Evolutionary conservation across 176 grass and related monocot species (phyloP), one percentile per base, ranked within the genome.

Genomic region (Neostapfia colusana): DNA sequence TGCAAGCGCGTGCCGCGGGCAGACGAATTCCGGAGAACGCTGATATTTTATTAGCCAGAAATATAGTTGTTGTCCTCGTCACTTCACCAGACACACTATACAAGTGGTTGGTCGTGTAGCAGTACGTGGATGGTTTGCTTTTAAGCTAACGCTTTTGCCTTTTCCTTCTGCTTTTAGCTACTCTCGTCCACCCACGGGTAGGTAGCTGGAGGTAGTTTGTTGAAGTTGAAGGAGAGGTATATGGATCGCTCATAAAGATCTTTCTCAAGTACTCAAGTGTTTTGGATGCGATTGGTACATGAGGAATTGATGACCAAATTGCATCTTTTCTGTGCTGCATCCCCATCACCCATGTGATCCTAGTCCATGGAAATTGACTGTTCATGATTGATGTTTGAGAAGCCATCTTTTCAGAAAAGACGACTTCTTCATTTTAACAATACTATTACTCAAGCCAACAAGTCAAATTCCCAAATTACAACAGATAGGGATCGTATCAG

Each of bases 51-150:
- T 13, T 26, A 13, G 9, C 23, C 55, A 58, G 26, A 58, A 4
- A 26, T 13, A 23, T 56, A 56, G 8, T n/a, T 24, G 53, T 21
- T 56, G 55, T 26, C 23, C 55, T 26, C 26, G 9, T 10, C 55
- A 58, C 75, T 17, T 69, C 58, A 36, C 26, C 55, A 40, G 44
- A 46, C 46, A 42, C n/a, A 13, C 40, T 23, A n/a, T n/a, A n/a
- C n/a, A n/a, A 76, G 73, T 4, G 16, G 39, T 20, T 10, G 23
- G 28, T 20, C 15, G 58, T n/a, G 25, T 12, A 23, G 14, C 37
- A 12, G 38, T 10, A 43, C 31, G 49, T 43, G 31, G 42, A 13
- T 51, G 75, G 13, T 4, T 84, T 84, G 70, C 76, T 84, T 88
- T 40, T 34, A 74, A 57, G 76, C 70, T 11, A 84, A 65, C 45